A percentile compares a stretch with the other conserved stretches of the same genome.
Evolutionary conservation across 257 asterid genomes (phyloP).

Genomic region (Sherardia arvensis): DNA sequence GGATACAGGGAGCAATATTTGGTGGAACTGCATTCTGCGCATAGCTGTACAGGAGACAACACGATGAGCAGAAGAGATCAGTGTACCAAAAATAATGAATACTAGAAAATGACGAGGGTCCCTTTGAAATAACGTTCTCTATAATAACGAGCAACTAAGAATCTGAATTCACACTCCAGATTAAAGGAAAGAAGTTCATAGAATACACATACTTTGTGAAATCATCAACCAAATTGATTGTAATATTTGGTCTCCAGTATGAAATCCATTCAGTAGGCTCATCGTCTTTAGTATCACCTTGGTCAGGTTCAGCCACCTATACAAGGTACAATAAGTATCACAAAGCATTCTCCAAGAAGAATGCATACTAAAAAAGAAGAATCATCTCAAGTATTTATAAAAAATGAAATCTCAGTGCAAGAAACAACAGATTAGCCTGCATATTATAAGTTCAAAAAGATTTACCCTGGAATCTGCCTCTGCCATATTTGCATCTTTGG

Average conservation of each 20-base stretch:
- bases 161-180: not conserved
- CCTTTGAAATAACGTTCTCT: not conserved
- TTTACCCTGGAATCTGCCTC: constrained; percentile 15
- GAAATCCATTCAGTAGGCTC: constrained; percentile 73
- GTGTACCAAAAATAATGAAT: not conserved
- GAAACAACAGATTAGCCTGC: not conserved
- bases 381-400: not conserved
- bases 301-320: constrained; percentile 49
- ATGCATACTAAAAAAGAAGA: not conserved
- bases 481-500: constrained; percentile 32
- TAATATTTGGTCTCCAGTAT: constrained; percentile 88
- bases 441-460: not conserved
- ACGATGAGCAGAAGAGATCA: not conserved
- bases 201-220: constrained; percentile 57
- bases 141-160: not conserved
- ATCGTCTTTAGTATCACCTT: constrained; percentile 49
- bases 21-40: constrained; percentile 73
- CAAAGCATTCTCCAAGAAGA: not conserved
- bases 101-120: not conserved
- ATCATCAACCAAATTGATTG: constrained; percentile 93
- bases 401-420: not conserved
- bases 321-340: constrained; percentile 12
- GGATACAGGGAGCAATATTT: constrained; percentile 47
- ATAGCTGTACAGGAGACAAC: constrained; percentile 45
- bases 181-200: not conserved